phyloP scores from a whole-genome alignment of 176 grass and related monocot genomes.

The Aechmea fasciata region DNA sequence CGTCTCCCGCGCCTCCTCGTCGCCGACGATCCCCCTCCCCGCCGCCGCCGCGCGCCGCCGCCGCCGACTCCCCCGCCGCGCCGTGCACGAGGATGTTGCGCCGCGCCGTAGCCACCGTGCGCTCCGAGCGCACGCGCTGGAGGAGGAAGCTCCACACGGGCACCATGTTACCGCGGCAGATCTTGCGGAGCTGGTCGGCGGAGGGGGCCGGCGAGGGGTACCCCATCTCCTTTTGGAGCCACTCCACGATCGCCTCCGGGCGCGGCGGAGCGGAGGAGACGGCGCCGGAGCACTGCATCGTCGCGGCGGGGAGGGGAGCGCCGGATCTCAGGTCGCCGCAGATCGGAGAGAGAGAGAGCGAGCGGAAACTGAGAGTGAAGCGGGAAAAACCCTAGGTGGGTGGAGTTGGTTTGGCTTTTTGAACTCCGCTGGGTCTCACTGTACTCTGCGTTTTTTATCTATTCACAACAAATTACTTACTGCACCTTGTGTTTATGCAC shows the following conservation, averaged over 20 bases:
- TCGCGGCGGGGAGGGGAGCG: conserved; percentile 14
- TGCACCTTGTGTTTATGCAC: no score
- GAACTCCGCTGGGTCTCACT: no score
- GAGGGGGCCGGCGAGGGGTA: conserved; percentile 69
- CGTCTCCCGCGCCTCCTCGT: conserved; percentile 49
- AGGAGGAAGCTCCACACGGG: conserved; percentile 91
- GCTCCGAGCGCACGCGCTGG: conserved; percentile 85
- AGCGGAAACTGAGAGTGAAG: conserved; percentile 11
- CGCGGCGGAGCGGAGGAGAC: conserved; percentile 16
- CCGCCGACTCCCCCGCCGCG: conserved; percentile 35
- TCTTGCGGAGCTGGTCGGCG: conserved; percentile 89
- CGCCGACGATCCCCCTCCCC: conserved; percentile 34
- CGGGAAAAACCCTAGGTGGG: neutral
- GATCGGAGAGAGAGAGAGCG: conserved; percentile 27
- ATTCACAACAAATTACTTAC: no score
- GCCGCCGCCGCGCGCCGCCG: conserved; percentile 29
- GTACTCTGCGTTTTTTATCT: no score
- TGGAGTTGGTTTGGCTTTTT: neutral
- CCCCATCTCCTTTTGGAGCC: conserved; percentile 98
- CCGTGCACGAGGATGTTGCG: conserved; percentile 88
- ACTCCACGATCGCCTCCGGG: conserved; percentile 93
- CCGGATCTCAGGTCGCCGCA: conserved; percentile 9
- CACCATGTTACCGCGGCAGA: conserved; percentile 99
- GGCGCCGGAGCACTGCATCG: conserved; percentile 49
- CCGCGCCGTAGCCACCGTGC: conserved; percentile 69